Conservation (phyloP, 78 protist species). For the Polysphondylium violaceum region DNA sequence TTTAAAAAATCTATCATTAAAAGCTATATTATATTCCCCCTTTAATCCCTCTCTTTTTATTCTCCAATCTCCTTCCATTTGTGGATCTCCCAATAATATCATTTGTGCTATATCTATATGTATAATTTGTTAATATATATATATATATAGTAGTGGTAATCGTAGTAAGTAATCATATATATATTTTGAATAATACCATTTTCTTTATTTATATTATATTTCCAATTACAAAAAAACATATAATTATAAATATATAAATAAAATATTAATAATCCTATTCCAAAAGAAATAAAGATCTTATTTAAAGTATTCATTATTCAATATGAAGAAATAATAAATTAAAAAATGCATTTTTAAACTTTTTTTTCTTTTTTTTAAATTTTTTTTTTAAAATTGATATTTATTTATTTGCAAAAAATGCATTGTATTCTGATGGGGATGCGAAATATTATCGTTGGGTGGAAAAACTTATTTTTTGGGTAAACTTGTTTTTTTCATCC, state of each 20-base stretch:
- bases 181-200: neutral
- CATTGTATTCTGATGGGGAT: too few species aligned
- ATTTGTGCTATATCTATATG: slow-evolving; percentile 48
- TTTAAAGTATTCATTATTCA: neutral
- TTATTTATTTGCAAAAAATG: too few species aligned
- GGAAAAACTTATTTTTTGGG: neutral
- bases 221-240: slow-evolving; percentile 35
- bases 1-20: slow-evolving; percentile 60
- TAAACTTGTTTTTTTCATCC: neutral
- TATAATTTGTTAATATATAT: neutral
- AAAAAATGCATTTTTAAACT: too few species aligned
- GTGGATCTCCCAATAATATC: slow-evolving; percentile 78
- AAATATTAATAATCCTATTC: neutral
- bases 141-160: neutral
- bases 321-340: too few species aligned
- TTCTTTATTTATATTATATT: neutral
- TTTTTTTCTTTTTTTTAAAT: neutral
- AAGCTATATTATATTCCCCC: slow-evolving; percentile 60
- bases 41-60: slow-evolving; percentile 48
- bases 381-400: neutral
- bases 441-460: neutral
- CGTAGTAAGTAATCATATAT: too few species aligned
- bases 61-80: slow-evolving; percentile 76
- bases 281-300: slow-evolving; percentile 16
- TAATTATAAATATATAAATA: slow-evolving; percentile 28